Base-by-base conservation (phyloP, 2,329 filamentous ascomycete species). In the Alternaria longipes region DNA sequence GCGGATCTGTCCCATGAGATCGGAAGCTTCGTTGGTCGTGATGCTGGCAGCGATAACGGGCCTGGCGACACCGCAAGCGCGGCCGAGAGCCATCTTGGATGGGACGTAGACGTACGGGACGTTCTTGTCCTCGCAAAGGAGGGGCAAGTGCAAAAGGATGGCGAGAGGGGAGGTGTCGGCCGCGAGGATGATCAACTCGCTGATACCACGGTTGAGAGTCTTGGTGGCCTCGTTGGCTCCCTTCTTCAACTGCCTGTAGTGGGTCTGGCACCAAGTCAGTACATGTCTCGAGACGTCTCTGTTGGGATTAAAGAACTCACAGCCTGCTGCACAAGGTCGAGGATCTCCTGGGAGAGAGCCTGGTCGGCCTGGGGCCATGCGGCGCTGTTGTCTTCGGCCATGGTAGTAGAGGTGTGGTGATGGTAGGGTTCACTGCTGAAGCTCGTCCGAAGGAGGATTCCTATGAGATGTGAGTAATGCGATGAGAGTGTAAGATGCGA, bases 41-140 rank as follows among this genome's bases (percentile, higher is more conserved):
- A 98, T 97, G 75, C 86, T 90, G 64, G 89, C 90, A 41, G 92
- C 90, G 73, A 98, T 97, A 63, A 98, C 94, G 57, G 93, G 86
- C 60, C 94, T 87, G 76, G 87, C 90, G 64, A 97, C 94, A 85
- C 94, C 94, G 78, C 92, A 95, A 50, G 94, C 94, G 46, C 73
- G 66, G 24, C 73, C 73, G n/a, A 71, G 89, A 56, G 92, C 91
- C 74, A 93, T 91, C 88, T 97, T 97, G 81, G 87, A 94, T 91
- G 83, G 86, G 87, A 78, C 73, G 68, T 81, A 81, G 46, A 83
- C 80, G 71, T 75, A 89, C 24, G 87, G 84, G n/a, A 88, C 85
- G 80, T 90, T 90, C 84, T 90, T 89, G 82, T 92, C 90, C 81
- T 97, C 94, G 79, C 90, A 97, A 54, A 98, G 88, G 26, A 97